Evolutionary conservation across 768 basidiomycete genomes (phyloP), one percentile per base, ranked within the genome.

Genomic region (Boletus sensibilis): DNA sequence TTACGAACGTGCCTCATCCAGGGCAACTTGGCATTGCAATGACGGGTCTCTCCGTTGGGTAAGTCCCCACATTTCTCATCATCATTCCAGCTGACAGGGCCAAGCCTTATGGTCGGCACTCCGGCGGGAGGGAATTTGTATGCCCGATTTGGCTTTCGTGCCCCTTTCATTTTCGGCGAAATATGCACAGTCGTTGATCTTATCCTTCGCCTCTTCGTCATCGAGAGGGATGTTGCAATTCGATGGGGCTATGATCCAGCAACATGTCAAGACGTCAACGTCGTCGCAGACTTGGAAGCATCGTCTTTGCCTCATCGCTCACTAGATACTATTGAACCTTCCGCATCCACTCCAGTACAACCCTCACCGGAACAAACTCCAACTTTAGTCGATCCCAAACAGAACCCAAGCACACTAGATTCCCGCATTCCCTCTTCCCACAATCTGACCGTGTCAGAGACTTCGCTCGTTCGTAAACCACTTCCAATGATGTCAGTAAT

Each of bases 11-110:
- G 31, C 21, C 14, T 53, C 14, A 13, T 37, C 4, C 47, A 81
- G 85, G 77, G 55, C 85, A 87, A 62, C 71, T 87, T 20, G 86
- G 86, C 0, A 69, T 85, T 34, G 80, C 83, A 5, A 84, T 86
- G 78, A 72, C 75, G 8, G 84, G 85, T 13, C 64, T 85, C 39
- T 79, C 83, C 16, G 54, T 82, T 27, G 85, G 85, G 82, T 83
- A 52, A 42, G 64, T 55, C 56, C 45, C 51, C 3, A 13, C 20
- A 3, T 21, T 46, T 25, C 25, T 27, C 16, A 5, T 9, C 13
- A 9, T 42, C 21, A 33, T 18, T 21, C n/a, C 13, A 5, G 11
- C 39, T 59, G 44, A 62, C 55, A 33, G 5, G 14, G 7, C 18
- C 14, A 21, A 85, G 84, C 34, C 66, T 79, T n/a, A 64, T 83